Evolutionary conservation across 495 filamentous ascomycete genomes (phyloP).

Genomic region (Hypomontagnella submonticulosa): DNA sequence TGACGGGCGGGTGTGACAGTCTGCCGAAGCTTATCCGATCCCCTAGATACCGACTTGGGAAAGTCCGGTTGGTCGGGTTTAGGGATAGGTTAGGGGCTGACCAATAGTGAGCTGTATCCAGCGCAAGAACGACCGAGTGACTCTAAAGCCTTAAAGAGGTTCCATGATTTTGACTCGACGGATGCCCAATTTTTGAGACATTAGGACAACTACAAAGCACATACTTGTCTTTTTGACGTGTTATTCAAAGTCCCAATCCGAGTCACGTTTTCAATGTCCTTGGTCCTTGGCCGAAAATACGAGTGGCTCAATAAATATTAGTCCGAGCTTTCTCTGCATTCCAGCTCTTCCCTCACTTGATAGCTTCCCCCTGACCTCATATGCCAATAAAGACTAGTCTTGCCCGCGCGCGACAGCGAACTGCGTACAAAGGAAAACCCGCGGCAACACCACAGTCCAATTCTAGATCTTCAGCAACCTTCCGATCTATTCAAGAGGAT

Average conservation of each 20-base stretch:
- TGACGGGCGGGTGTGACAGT: neutral
- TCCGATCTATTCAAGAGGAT: conserved; percentile 20
- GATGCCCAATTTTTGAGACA: conserved; percentile 33
- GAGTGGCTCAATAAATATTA: conserved; percentile 13
- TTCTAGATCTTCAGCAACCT: conserved; percentile 7
- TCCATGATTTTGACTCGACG: conserved; percentile 30
- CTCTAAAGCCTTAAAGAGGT: conserved; percentile 22
- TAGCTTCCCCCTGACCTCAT: conserved; percentile 11
- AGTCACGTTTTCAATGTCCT: conserved; percentile 14
- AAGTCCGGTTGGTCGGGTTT: conserved; percentile 3
- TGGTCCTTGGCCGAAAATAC: conserved; percentile 9
- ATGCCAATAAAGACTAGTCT: conserved; percentile 50
- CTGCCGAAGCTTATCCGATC: conserved; percentile 8
- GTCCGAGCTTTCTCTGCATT: conserved; percentile 25
- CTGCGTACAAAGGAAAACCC: conserved; percentile 27
- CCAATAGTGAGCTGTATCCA: conserved; percentile 16
- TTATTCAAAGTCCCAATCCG: neutral
- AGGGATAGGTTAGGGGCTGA: neutral
- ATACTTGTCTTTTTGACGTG: neutral
- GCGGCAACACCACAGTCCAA: conserved; percentile 13
- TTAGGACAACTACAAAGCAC: conserved; percentile 18
- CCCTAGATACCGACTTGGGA: conserved; percentile 19
- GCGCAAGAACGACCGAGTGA: conserved; percentile 13
- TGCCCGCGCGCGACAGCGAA: conserved; percentile 45
- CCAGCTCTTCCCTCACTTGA: conserved; percentile 17